Percentiles rank a stretch among this genome's conserved stretches.
Conservation (phyloP, 2,329 filamentous ascomycete species). For the Immersiporthe knoxdaviesiana region DNA sequence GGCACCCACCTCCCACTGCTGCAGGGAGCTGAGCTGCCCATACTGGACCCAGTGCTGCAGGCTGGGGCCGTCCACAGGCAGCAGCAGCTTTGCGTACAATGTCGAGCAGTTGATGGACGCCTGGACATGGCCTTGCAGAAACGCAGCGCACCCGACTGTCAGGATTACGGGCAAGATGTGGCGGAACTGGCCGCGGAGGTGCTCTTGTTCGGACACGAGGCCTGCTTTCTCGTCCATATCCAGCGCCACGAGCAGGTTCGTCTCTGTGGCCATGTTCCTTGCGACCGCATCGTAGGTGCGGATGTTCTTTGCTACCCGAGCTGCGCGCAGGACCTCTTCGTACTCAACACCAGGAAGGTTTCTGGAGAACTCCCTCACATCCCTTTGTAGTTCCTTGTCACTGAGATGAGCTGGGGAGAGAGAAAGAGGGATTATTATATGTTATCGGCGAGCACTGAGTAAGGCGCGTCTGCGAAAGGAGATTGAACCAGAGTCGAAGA, state of each 20-base stretch:
- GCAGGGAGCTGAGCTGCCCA: not conserved
- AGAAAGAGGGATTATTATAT: too few relatives aligned
- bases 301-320: constrained; percentile 46
- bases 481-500: not conserved
- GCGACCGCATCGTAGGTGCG: constrained; percentile 44
- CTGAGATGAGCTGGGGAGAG: constrained; percentile 40
- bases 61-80: not conserved
- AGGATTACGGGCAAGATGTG: constrained; percentile 46
- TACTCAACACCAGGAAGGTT: constrained; percentile 38
- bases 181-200: constrained; percentile 42
- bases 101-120: constrained; percentile 49
- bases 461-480: not conserved
- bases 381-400: constrained; percentile 43
- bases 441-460: not conserved
- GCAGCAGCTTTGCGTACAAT: constrained; percentile 33
- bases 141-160: constrained; percentile 48
- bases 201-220: constrained; percentile 43
- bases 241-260: constrained; percentile 39
- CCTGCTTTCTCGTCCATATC: constrained; percentile 42
- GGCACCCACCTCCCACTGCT: constrained; percentile 45
- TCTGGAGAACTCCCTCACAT: constrained; percentile 40
- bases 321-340: constrained; percentile 42
- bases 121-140: constrained; percentile 50
- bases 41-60: constrained; percentile 9
- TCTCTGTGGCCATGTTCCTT: constrained; percentile 33